Evolutionary conservation across 148 eudicot genomes (phyloP).

Genomic region (Fallopia convolvulus): DNA sequence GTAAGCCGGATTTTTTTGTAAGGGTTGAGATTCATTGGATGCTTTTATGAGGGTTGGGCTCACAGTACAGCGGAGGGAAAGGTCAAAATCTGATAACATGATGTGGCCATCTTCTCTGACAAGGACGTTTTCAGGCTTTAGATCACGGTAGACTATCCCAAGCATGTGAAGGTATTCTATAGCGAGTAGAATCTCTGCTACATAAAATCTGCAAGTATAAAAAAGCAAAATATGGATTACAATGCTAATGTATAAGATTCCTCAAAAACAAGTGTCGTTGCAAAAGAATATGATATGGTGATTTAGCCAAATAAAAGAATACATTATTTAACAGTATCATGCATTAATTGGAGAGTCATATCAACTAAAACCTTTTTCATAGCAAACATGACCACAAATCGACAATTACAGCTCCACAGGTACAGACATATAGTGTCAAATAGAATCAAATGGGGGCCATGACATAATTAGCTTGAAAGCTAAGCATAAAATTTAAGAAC

Average conservation of each 20-base stretch:
- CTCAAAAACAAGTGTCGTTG: not conserved
- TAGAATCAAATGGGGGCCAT: not conserved
- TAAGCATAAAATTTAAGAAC: not conserved
- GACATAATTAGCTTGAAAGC: not conserved
- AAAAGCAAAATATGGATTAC: conserved; percentile 60
- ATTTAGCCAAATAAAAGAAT: not conserved
- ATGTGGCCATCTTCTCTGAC: conserved; percentile 66
- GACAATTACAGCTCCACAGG: not conserved
- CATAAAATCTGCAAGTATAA: conserved; percentile 75
- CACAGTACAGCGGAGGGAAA: conserved; percentile 78
- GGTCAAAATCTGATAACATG: conserved; percentile 82
- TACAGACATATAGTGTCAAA: not conserved
- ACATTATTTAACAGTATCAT: not conserved
- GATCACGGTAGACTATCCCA: conserved; percentile 73
- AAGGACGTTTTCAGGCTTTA: conserved; percentile 74
- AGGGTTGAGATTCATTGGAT: conserved; percentile 29
- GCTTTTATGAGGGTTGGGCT: conserved; percentile 78
- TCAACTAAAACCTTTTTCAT: not conserved
- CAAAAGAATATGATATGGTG: not conserved
- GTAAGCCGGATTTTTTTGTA: conserved; percentile 39
- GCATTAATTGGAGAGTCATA: not conserved
- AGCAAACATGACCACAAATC: not conserved
- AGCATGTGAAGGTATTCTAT: conserved; percentile 52
- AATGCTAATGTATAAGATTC: not conserved
- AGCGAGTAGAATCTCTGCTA: conserved; percentile 70